A percentile compares a stretch with the other conserved stretches of the same genome.
Conservation (phyloP, 306 rosid species). For the Prunus kanzakura region DNA sequence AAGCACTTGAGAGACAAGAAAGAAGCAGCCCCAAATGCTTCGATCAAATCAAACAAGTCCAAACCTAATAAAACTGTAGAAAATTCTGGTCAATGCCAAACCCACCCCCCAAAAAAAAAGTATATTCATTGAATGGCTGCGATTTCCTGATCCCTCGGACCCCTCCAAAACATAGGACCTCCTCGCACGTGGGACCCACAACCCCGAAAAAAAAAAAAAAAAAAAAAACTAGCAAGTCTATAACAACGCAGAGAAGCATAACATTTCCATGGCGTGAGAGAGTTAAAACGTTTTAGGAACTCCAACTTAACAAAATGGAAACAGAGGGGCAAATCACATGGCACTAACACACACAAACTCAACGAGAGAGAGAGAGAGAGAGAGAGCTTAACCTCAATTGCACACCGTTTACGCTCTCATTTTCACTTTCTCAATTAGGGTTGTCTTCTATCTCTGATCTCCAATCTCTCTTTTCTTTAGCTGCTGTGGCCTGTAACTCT, state of each 20-base stretch:
- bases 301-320: background rate
- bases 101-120: background rate
- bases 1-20: background rate
- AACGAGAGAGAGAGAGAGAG: background rate
- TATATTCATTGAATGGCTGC: conserved; percentile 20
- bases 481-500: background rate
- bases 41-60: background rate
- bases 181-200: conserved; percentile 18
- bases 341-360: conserved; percentile 9
- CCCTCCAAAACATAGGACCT: conserved; percentile 19
- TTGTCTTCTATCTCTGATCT: conserved; percentile 3
- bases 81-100: conserved; percentile 14
- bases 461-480: background rate
- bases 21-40: background rate
- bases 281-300: conserved; percentile 9
- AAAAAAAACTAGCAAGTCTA: background rate
- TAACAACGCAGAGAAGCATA: background rate
- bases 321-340: conserved; percentile 22
- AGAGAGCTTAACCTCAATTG: background rate
- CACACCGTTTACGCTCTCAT: conserved; percentile 9
- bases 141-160: conserved; percentile 31
- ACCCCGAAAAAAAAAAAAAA: background rate
- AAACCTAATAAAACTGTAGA: background rate
- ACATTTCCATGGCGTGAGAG: conserved; percentile 35
- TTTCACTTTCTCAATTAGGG: conserved; percentile 13